A percentile compares a stretch with the other conserved stretches of the same genome.
Evolutionary conservation across 371 early-diverging fungal genomes (phyloP).

Genomic region (Fennellomyces sp.): DNA sequence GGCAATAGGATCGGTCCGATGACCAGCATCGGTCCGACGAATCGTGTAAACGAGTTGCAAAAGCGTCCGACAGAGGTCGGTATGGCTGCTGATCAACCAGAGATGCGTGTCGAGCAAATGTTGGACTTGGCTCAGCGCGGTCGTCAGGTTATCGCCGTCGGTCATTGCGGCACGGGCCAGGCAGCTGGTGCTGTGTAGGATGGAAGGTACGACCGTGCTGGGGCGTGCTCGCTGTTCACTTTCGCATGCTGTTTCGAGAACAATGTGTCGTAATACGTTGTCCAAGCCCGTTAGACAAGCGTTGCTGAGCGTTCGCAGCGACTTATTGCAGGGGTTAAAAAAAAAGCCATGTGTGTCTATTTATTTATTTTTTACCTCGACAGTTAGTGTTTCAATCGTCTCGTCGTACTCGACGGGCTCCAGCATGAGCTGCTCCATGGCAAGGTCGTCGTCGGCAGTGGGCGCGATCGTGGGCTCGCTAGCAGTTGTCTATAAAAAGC

Average conservation of each 20-base stretch:
- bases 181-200: neutral
- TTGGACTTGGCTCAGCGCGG: neutral
- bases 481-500: no score
- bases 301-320: conserved; percentile 1
- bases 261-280: neutral
- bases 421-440: conserved; percentile 14
- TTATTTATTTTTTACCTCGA: no score
- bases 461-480: neutral
- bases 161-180: neutral
- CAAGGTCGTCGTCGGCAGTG: neutral
- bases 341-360: no score
- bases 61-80: neutral
- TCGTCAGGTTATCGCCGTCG: neutral
- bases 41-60: neutral
- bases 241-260: neutral
- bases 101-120: neutral
- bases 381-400: neutral
- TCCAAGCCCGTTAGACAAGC: conserved; percentile 9
- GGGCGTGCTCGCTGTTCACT: neutral
- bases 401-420: conserved; percentile 13
- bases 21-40: neutral
- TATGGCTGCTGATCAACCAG: neutral
- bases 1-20: neutral
- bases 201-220: neutral
- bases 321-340: no score